Percentiles rank a stretch among this genome's conserved stretches.
These are phyloP conservation scores for Penicillium flavigenum DNA, from an alignment of 495 filamentous ascomycete species.

Conservation along the genomic window DNA sequence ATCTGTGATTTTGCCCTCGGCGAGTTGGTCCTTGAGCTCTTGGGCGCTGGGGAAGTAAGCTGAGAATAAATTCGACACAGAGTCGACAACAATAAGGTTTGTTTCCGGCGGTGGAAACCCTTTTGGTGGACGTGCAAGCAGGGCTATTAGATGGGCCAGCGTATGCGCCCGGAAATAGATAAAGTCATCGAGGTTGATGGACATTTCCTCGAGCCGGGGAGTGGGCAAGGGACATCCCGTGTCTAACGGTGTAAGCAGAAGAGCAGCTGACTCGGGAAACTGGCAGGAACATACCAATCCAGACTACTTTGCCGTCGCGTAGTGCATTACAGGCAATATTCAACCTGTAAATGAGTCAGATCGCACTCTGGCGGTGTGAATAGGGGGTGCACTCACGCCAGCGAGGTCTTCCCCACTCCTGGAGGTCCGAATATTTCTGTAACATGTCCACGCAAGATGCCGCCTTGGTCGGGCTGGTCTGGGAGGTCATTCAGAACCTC, in stretches of 20 bases:
- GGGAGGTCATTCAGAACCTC: constrained; percentile 36
- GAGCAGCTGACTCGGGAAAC: constrained; percentile 1
- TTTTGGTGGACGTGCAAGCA: constrained; percentile 62
- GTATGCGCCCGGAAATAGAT: constrained; percentile 50
- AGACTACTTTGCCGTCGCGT: constrained; percentile 62
- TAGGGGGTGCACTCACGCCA: constrained; percentile 58
- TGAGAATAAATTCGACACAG: constrained; percentile 69
- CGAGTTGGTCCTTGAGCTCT: constrained; percentile 39
- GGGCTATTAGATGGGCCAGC: constrained; percentile 73
- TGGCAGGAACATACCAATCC: constrained; percentile 70
- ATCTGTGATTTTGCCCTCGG: constrained; percentile 27
- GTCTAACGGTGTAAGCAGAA: constrained; percentile 38
- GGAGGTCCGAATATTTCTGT: constrained; percentile 88
- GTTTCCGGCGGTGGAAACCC: constrained; percentile 59
- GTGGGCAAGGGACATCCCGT: constrained; percentile 47
- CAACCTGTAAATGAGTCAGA: constrained; percentile 48
- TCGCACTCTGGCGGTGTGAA: neutral
- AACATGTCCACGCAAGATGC: constrained; percentile 74
- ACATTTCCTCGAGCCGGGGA: constrained; percentile 39
- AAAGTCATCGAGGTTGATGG: constrained; percentile 34
- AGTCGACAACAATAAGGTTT: constrained; percentile 71
- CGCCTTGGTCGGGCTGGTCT: constrained; percentile 13
- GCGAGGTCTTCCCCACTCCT: constrained; percentile 80
- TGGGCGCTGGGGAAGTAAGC: constrained; percentile 63
- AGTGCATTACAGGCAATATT: constrained; percentile 67